Percentiles rank a stretch among this genome's conserved stretches.
phyloP scores from a whole-genome alignment of 441 rosid species.

The Corymbia citriodora region DNA sequence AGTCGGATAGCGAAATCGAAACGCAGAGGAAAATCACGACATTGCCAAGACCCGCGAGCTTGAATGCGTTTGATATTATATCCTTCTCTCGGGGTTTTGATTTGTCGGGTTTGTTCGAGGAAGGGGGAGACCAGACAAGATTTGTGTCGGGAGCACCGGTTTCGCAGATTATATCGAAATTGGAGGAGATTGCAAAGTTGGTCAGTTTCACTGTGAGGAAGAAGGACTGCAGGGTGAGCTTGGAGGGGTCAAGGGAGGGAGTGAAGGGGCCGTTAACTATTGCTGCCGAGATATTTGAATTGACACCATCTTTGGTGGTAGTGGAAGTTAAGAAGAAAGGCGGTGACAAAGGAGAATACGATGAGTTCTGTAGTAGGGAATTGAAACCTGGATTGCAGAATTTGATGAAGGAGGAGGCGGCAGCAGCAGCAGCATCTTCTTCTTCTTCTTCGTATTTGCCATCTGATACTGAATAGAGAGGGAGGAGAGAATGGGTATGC shows the following conservation, averaged over 20 bases:
- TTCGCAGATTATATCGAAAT: constrained; percentile 54
- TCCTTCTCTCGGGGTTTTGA: constrained; percentile 83
- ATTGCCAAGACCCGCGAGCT: constrained; percentile 69
- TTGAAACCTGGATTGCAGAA: constrained; percentile 68
- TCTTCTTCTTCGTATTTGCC: constrained; percentile 32
- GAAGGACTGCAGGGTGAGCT: constrained; percentile 74
- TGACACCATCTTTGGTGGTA: constrained; percentile 72
- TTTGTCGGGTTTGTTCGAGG: constrained; percentile 78
- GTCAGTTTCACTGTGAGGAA: constrained; percentile 81
- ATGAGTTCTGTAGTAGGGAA: constrained; percentile 65
- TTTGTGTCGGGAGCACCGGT: constrained; percentile 80
- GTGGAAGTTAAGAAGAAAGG: constrained; percentile 89
- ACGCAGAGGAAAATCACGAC: constrained; percentile 29
- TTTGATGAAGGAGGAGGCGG: constrained; percentile 40
- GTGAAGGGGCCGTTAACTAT: constrained; percentile 69
- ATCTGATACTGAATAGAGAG: constrained; percentile 67
- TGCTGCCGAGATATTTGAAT: constrained; percentile 82
- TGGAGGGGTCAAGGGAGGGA: constrained; percentile 80
- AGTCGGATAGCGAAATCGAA: constrained; percentile 50
- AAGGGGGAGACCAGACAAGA: constrained; percentile 66
- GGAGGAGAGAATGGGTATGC: constrained; percentile 21
- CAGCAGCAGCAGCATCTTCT: constrained; percentile 23
- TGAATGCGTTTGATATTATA: constrained; percentile 82
- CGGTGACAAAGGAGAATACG: constrained; percentile 75
- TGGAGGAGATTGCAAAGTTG: constrained; percentile 81